A percentile compares a stretch with the other conserved stretches of the same genome.
Evolutionary conservation across 768 basidiomycete species (phyloP).

Genomic region (Leccinum incarnatum): DNA sequence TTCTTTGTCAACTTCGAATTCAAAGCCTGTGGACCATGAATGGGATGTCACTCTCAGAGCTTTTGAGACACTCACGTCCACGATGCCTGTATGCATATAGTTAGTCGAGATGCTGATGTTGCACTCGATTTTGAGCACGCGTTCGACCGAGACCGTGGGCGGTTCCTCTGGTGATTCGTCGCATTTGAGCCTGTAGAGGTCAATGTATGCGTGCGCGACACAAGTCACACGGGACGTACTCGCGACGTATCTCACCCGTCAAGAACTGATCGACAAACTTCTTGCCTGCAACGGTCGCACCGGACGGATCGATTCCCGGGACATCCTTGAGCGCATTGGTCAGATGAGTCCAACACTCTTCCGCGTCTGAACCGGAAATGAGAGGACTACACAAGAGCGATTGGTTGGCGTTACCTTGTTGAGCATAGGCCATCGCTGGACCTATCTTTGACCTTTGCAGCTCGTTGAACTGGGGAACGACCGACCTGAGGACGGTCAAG

Average conservation of each 20-base stretch:
- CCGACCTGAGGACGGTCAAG: constrained; percentile 65
- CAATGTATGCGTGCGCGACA: constrained; percentile 13
- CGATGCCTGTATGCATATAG: constrained; percentile 83
- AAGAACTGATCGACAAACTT: constrained; percentile 80
- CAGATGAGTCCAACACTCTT: constrained; percentile 76
- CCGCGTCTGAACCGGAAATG: constrained; percentile 63
- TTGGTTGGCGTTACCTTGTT: constrained; percentile 53
- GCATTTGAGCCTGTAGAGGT: constrained; percentile 61
- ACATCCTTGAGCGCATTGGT: constrained; percentile 45
- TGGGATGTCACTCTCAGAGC: constrained; percentile 4
- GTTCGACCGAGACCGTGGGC: constrained; percentile 59
- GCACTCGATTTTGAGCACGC: constrained; percentile 86
- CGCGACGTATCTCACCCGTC: constrained; percentile 73
- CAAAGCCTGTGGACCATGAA: constrained; percentile 57
- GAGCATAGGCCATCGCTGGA: constrained; percentile 59
- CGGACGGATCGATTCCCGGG: constrained; percentile 41
- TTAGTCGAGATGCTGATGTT: constrained; percentile 88
- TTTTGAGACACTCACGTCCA: constrained; percentile 51
- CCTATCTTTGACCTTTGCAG: constrained; percentile 44
- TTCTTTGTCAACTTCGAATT: constrained; percentile 84
- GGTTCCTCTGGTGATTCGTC: constrained; percentile 82
- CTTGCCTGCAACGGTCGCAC: constrained; percentile 35
- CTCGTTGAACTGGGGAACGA: constrained; percentile 92
- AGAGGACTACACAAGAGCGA: constrained; percentile 1
- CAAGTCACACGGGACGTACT: constrained; percentile 36